Conservation (phyloP, 768 basidiomycete species). For the Podaxis rugospora region DNA sequence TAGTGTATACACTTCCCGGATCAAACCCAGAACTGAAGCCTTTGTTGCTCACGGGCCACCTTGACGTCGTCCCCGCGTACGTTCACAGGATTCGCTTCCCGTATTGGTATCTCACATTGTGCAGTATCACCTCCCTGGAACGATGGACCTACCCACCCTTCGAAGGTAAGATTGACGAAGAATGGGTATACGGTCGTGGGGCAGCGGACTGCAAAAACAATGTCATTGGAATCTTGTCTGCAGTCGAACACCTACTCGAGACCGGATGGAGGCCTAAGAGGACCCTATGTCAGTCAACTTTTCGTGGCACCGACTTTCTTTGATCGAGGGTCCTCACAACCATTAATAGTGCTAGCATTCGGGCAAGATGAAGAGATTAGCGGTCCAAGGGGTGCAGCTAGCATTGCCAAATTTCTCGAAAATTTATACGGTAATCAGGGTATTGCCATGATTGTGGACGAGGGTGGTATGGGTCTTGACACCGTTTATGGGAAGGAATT, state of each 20-base stretch:
- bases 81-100: background rate
- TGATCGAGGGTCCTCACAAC: background rate
- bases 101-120: constrained; percentile 3
- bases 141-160: constrained; percentile 27
- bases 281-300: constrained; percentile 18
- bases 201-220: constrained; percentile 28
- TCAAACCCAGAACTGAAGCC: constrained; percentile 18
- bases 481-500: constrained; percentile 20
- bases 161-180: constrained; percentile 21
- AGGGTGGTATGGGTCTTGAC: constrained; percentile 26
- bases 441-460: constrained; percentile 29
- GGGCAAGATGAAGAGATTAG: constrained; percentile 31
- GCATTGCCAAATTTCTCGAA: constrained; percentile 21
- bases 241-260: constrained; percentile 23
- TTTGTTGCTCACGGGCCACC: constrained; percentile 26
- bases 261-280: constrained; percentile 21
- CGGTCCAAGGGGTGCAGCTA: constrained; percentile 24
- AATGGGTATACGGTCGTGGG: constrained; percentile 28
- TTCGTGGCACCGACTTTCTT: background rate
- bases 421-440: constrained; percentile 21
- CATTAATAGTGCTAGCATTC: constrained; percentile 22
- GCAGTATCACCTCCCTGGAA: constrained; percentile 22
- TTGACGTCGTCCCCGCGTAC: constrained; percentile 26
- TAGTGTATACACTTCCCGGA: constrained; percentile 22
- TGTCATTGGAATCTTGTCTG: constrained; percentile 26